Conservation (phyloP, 2,329 filamentous ascomycete species). For the Penicillium sclerotigenum region DNA sequence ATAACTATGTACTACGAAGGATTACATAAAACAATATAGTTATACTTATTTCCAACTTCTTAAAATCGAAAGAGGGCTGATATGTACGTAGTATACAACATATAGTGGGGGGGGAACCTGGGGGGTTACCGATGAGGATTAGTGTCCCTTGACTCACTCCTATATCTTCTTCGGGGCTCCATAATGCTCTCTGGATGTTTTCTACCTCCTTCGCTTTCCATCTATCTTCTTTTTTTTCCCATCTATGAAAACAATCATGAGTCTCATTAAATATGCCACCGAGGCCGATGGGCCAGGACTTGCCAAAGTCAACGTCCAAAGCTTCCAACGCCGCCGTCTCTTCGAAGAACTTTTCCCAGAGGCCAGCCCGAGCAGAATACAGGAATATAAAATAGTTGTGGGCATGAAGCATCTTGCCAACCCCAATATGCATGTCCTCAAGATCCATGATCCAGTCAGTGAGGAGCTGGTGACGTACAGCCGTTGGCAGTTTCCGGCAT, state of each 20-base stretch:
- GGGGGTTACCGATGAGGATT: constrained; percentile 1
- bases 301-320: constrained; percentile 46
- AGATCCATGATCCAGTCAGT: constrained; percentile 38
- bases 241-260: neutral
- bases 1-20: neutral
- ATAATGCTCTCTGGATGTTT: neutral
- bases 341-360: constrained; percentile 43
- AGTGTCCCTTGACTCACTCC: neutral
- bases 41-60: neutral
- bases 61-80: neutral
- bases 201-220: neutral
- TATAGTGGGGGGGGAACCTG: neutral
- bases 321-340: constrained; percentile 43
- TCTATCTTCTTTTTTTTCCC: neutral
- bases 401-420: constrained; percentile 43
- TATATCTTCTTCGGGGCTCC: neutral
- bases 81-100: neutral
- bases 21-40: too few species aligned
- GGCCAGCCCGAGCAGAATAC: constrained; percentile 20
- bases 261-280: constrained; percentile 40
- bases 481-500: constrained; percentile 46
- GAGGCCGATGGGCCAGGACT: constrained; percentile 43
- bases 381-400: constrained; percentile 37
- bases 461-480: constrained; percentile 45
- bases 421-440: constrained; percentile 41